phyloP scores from a whole-genome alignment of 352 stramenopile genomes.

The Phytophthora boehmeriae region DNA sequence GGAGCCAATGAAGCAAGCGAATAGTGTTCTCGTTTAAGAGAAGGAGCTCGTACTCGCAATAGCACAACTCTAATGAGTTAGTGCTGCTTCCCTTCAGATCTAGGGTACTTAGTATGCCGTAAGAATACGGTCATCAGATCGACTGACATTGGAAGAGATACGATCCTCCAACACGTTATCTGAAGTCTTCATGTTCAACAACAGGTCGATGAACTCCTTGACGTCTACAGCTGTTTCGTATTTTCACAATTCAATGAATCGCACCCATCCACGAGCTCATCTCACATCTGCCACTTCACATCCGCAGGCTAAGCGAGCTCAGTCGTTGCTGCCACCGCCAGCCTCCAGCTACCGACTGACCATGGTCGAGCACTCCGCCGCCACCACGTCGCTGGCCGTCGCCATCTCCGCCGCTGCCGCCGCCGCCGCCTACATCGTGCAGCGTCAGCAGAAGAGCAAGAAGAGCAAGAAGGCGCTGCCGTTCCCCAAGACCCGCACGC shows the following conservation, averaged over 20 bases:
- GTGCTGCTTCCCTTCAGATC: no score
- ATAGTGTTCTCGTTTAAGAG: no score
- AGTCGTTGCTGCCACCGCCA: slow-evolving; percentile 7
- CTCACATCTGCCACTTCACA: slow-evolving; percentile 5
- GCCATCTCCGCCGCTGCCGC: slow-evolving; percentile 60
- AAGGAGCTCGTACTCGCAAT: background rate
- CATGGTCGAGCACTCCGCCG: slow-evolving; percentile 27
- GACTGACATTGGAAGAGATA: no score
- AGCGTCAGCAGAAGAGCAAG: slow-evolving; percentile 56
- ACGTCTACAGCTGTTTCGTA: no score
- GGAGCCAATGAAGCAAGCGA: no score
- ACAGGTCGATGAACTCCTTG: no score
- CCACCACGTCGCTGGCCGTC: slow-evolving; percentile 32
- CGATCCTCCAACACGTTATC: no score
- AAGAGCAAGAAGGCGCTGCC: slow-evolving; percentile 33
- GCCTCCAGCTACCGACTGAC: slow-evolving; percentile 4
- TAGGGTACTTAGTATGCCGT: no score
- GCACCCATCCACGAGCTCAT: background rate
- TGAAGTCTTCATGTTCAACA: background rate
- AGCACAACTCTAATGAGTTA: no score
- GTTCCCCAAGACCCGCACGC: slow-evolving; percentile 72
- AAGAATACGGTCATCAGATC: no score
- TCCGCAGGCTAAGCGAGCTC: background rate
- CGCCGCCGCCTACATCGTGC: slow-evolving; percentile 64
- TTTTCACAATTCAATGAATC: no score